Base-by-base conservation (phyloP, 2,329 filamentous ascomycete genomes). In the Aspergillus melleus region DNA sequence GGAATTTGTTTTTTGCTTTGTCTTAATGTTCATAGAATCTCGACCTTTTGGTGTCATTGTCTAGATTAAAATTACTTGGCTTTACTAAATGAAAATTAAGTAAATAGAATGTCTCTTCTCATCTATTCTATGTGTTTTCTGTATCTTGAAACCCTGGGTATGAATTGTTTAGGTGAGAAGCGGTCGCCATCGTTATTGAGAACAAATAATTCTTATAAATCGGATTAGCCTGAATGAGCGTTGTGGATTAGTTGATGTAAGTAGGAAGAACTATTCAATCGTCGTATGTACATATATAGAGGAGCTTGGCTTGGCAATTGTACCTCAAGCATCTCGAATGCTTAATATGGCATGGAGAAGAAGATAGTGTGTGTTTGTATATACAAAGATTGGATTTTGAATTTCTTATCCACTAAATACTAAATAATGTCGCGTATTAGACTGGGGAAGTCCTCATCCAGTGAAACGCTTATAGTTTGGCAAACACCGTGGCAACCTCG, bases 401-500 rank as follows among this genome's bases (percentile, higher is more conserved):
- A 50, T 50, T 14, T 11, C 49, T 16, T 14, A 19, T 42, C 20
- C 46, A 49, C 16, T n/a, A 12, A 42, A 5, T 42, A 42, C 14
- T 16, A n/a, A n/a, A 5, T 42, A n/a, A n/a, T 42, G 2, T n/a
- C 16, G 14, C 36, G 16, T 42, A 12, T n/a, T 42, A n/a, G 16
- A 14, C 36, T 8, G 16, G 36, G 16, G 16, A 4, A 11, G 10
- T 30, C 24, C 26, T 22, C 29, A 8, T 42, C 11, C n/a, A 24
- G 32, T 19, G 14, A 29, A 26, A 46, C 20, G 44, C 46, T 77
- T 76, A 90, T 64, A 90, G 66, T 76, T 91, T 91, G 30, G 87
- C 81, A 76, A 95, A 96, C 0, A 92, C 88, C 9, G 85, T 92
- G 58, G 82, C 85, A 59, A 88, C 89, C 61, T 75, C 81, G 36